Percentiles rank a stretch among this genome's conserved stretches.
Conservation (phyloP, 805 yeast species). For the Sungouiella thailandica region DNA sequence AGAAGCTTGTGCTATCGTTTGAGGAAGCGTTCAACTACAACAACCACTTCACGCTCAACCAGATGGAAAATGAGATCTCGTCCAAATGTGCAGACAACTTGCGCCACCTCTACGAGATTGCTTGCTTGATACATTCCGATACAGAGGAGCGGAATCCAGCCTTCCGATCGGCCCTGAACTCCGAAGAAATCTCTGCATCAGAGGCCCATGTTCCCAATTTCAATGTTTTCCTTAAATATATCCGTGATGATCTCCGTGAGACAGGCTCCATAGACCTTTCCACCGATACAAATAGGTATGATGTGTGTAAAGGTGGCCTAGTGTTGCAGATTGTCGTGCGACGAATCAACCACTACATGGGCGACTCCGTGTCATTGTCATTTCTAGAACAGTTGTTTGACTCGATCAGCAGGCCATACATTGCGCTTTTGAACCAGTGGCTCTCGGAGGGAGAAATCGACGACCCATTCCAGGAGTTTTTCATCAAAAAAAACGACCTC, state of each 20-base stretch:
- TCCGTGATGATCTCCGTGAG: slow-evolving; percentile 37
- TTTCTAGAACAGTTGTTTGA: slow-evolving; percentile 52
- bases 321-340: slow-evolving; percentile 59
- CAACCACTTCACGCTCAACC: slow-evolving; percentile 51
- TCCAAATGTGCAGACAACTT: slow-evolving; percentile 30
- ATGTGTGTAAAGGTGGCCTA: slow-evolving; percentile 73
- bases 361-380: slow-evolving; percentile 53
- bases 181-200: slow-evolving; percentile 8
- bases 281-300: slow-evolving; percentile 46
- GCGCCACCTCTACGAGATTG: slow-evolving; percentile 54
- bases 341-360: slow-evolving; percentile 52
- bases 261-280: slow-evolving; percentile 46
- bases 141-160: slow-evolving; percentile 32
- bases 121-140: slow-evolving; percentile 45
- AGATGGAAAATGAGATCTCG: slow-evolving; percentile 40
- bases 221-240: slow-evolving; percentile 29
- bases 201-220: slow-evolving; percentile 19
- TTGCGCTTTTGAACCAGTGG: slow-evolving; percentile 75
- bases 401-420: slow-evolving; percentile 57
- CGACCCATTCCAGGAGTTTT: slow-evolving; percentile 81
- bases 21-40: slow-evolving; percentile 51
- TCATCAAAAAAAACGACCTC: slow-evolving; percentile 38
- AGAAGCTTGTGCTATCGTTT: slow-evolving; percentile 33
- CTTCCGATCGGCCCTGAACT: slow-evolving; percentile 10
- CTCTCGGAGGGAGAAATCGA: slow-evolving; percentile 63